Percentiles rank a stretch among this genome's conserved stretches.
Conservation (phyloP, 345 rosid genomes). For the Lepidium aucheri region DNA sequence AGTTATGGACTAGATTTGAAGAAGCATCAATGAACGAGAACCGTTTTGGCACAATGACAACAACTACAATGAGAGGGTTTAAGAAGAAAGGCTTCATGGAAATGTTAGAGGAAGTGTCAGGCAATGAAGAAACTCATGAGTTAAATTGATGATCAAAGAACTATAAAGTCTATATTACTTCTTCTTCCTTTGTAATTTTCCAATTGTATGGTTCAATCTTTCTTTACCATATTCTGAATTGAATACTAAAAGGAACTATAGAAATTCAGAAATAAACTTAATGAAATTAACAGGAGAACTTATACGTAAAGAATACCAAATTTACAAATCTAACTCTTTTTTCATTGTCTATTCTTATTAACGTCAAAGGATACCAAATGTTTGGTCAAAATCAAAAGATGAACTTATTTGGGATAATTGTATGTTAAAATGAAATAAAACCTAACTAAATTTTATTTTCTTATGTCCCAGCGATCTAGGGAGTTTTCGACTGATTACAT, state of each 20-base stretch:
- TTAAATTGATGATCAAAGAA: neutral
- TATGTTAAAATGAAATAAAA: neutral
- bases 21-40: conserved; percentile 47
- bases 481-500: neutral
- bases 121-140: conserved; percentile 31
- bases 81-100: conserved; percentile 69
- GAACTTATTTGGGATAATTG: neutral
- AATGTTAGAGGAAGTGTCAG: conserved; percentile 82
- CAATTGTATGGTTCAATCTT: neutral
- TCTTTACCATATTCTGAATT: neutral
- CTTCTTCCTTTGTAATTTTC: conserved; percentile 1
- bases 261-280: neutral
- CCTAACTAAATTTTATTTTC: neutral
- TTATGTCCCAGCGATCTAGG: neutral
- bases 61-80: conserved; percentile 19
- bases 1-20: conserved; percentile 90
- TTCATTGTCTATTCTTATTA: neutral
- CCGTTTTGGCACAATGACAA: conserved; percentile 23
- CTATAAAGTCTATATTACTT: neutral
- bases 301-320: too few relatives aligned
- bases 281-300: neutral
- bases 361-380: neutral
- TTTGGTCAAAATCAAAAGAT: neutral
- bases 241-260: neutral
- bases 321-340: neutral